Conservation (phyloP, 768 basidiomycete species). For the Tulasnella sp. region DNA sequence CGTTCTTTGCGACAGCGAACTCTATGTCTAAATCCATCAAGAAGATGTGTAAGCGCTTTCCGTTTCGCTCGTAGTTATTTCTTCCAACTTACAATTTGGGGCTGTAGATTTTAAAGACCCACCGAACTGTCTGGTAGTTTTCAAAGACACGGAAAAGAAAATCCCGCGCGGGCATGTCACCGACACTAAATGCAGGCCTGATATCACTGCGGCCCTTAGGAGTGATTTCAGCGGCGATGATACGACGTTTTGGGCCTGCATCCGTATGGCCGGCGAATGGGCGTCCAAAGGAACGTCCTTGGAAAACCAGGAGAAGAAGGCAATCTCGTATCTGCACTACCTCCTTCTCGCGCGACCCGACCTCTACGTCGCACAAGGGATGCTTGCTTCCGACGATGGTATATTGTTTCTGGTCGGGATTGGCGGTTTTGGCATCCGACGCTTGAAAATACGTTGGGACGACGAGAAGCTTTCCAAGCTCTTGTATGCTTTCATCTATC, state of each 20-base stretch:
- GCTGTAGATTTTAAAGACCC: too few relatives aligned
- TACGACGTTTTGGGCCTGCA: slow-evolving; percentile 5
- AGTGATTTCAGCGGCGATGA: not conserved
- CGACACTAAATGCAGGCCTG: too few relatives aligned
- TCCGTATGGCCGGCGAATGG: slow-evolving; percentile 11
- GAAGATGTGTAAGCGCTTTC: too few relatives aligned
- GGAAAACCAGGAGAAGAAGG: not conserved
- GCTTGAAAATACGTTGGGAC: not conserved
- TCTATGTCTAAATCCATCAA: too few relatives aligned
- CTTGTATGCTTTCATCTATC: slow-evolving; percentile 22
- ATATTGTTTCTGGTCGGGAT: slow-evolving; percentile 10
- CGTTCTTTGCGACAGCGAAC: too few relatives aligned
- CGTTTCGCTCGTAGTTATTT: too few relatives aligned
- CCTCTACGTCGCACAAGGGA: slow-evolving; percentile 4
- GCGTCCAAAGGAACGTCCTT: not conserved
- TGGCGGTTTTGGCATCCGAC: slow-evolving; percentile 9
- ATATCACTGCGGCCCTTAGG: not conserved
- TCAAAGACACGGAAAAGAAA: too few relatives aligned
- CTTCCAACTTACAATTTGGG: too few relatives aligned
- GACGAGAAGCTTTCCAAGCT: slow-evolving; percentile 1
- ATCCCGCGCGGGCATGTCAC: too few relatives aligned
- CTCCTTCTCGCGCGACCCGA: slow-evolving; percentile 19
- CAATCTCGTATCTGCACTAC: slow-evolving; percentile 14
- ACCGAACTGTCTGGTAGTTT: too few relatives aligned
- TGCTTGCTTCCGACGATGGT: not conserved